These are phyloP conservation scores for Fusarium hostae DNA, from an alignment of 2,329 filamentous ascomycete genomes.

Conservation along the genomic window DNA sequence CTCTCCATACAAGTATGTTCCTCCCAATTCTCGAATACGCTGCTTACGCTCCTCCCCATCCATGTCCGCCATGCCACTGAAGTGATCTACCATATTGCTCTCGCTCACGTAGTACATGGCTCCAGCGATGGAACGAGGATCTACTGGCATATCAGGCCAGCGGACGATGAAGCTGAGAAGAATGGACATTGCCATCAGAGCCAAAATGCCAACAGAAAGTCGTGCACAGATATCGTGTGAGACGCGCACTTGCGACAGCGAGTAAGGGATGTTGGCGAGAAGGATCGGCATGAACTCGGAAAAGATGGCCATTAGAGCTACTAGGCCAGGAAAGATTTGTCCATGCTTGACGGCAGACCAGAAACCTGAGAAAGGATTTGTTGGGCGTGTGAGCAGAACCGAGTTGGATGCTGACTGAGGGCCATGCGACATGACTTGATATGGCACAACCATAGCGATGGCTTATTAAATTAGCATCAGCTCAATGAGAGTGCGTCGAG, in stretches of 20 bases:
- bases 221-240: constrained; percentile 56
- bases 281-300: constrained; percentile 63
- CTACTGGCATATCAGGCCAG: constrained; percentile 59
- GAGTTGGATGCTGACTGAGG: constrained; percentile 51
- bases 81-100: constrained; percentile 41
- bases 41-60: constrained; percentile 32
- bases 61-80: constrained; percentile 39
- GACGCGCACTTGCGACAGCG: constrained; percentile 52
- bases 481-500: accelerated
- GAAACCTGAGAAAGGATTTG: constrained; percentile 59
- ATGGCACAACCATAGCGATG: constrained; percentile 58
- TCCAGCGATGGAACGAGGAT: constrained; percentile 59
- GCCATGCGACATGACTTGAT: constrained; percentile 52
- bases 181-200: constrained; percentile 56
- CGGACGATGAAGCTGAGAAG: constrained; percentile 53
- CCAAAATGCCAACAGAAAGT: constrained; percentile 53
- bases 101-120: constrained; percentile 56
- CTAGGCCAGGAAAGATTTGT: constrained; percentile 52
- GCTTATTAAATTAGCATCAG: constrained; percentile 46
- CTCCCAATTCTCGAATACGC: constrained; percentile 39
- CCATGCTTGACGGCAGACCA: constrained; percentile 42
- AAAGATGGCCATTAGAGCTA: constrained; percentile 56
- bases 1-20: constrained; percentile 41
- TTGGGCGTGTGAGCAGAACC: constrained; percentile 55
- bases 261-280: constrained; percentile 61